Base-by-base conservation (phyloP, 2,329 filamentous ascomycete species). In the Fusarium neocosmosporiellum region DNA sequence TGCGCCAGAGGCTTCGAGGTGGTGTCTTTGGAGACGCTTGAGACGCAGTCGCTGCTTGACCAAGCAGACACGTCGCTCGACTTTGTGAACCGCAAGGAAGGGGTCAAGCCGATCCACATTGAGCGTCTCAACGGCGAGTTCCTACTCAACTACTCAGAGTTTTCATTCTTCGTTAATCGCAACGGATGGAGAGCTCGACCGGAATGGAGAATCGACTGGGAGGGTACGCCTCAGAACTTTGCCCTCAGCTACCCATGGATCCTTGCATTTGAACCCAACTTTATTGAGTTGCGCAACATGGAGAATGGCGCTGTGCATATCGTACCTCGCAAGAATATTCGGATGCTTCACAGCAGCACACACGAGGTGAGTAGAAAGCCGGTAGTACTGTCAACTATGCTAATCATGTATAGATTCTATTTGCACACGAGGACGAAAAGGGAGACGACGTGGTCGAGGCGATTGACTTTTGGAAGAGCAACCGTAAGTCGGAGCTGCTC, bases 131-230 rank as follows among this genome's bases (percentile, higher is more conserved):
- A 97, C 76, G 95, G 96, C 81, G 96, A 99, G 80, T 99, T 99
- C 87, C 83, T 99, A 75, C 91, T 99, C 72, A 98, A 98, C 83
- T 99, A 99, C 84, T 96, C 94, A 6, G 96, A 99, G 81, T 99
- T 98, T 83, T 98, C 94, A 14, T 99, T 99, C 89, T 99, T 98
- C 79, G 96, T 99, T 80, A 98, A 99, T 83, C 91, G 96, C 78
- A 98, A 99, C 81, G 96, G 96, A 39, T 99, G 96, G 96, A 91
- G 96, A 71, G 96, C 96, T 62, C 89, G 95, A 78, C 95, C 95
- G 7, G 96, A 99, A 82, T 99, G 96, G 96, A 92, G 93, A 78
- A 98, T 99, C 79, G 93, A 96, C 72, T 99, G 96, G 96, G 96
- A 99, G 85, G 96, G 96, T 65, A 94, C 91, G 50, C 96, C 96